phyloP scores from a whole-genome alignment of 2,329 filamentous ascomycete genomes.

The Pseudogymnoascus sp. region DNA sequence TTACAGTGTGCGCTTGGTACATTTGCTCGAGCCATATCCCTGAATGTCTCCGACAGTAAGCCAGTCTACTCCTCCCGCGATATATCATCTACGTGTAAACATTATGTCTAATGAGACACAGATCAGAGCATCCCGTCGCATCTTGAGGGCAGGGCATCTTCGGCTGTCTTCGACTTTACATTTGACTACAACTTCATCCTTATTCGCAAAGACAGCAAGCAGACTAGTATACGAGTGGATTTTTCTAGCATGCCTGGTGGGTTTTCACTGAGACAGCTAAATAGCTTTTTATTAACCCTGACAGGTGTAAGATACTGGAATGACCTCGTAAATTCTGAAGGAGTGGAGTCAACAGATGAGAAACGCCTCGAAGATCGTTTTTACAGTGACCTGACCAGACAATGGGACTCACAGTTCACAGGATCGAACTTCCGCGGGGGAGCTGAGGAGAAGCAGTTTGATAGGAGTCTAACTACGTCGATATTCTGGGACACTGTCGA shows the following conservation, averaged over 20 bases:
- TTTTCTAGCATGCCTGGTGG: neutral
- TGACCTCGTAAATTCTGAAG: neutral
- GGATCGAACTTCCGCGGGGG: too few relatives aligned
- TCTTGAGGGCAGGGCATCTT: neutral
- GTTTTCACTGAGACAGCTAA: neutral
- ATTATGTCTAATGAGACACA: neutral
- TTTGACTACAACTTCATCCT: neutral
- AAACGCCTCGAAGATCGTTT: neutral
- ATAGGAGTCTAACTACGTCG: neutral
- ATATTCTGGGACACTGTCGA: neutral
- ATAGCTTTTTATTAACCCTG: too few relatives aligned
- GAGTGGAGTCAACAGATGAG: neutral
- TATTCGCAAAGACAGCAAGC: neutral
- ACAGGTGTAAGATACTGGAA: neutral
- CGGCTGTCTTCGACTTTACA: neutral
- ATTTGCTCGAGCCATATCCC: neutral
- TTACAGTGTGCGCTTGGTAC: neutral
- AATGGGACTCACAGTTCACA: too few relatives aligned
- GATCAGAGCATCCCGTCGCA: neutral
- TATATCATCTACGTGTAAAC: neutral
- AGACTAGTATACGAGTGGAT: neutral
- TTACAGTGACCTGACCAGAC: too few relatives aligned
- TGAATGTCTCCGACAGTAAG: neutral
- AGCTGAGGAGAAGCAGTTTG: too few relatives aligned
- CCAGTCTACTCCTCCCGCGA: neutral